Evolutionary conservation across 345 rosid species (phyloP), one percentile per base, ranked within the genome.

Genomic region (Adansonia digitata): DNA sequence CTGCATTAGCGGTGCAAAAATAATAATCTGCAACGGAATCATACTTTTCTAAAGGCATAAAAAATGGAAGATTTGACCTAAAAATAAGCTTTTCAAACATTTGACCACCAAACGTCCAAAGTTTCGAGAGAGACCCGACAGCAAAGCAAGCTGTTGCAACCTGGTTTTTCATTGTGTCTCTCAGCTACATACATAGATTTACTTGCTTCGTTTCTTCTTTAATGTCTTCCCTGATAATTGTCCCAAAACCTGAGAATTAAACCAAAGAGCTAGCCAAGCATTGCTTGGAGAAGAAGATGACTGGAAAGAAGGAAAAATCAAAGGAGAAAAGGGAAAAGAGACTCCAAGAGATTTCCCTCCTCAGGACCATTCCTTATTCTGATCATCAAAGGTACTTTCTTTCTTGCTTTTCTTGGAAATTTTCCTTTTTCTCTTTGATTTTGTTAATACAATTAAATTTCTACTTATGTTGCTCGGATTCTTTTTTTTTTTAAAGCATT

Each of bases 301-400:
- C 86, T 56, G 91, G 92, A 39, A 86, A 79, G 49, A 90, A 84
- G 67, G 90, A 86, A 49, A 86, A 80, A 74, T 85, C 94, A 0
- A 84, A 80, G 72, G 97, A 89, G 84, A 90, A 87, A 79, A 82
- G 93, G 76, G 98, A 94, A 26, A 84, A 90, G 71, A 84, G 97
- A 77, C 92, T 83, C 61, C 92, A 91, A 81, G 87, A 91, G 80
- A 82, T 94, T 67, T 90, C 98, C 48, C 97, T 89, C 69, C 95
- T 92, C 68, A 87, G 95, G 22, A 91, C 98, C 59, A 90, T 94
- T 75, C 98, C 97, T 7, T 94, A 92, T 68, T 88, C 98, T 27
- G 97, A 92, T 80, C 97, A 92, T 81, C 97, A 92, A 39, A 90
- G 97, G 98, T 93, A 39, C 61, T 22, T 9, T 40, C 9, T 66